Base-by-base conservation (phyloP, 2,329 filamentous ascomycete species). In the Talaromyces sp. region DNA sequence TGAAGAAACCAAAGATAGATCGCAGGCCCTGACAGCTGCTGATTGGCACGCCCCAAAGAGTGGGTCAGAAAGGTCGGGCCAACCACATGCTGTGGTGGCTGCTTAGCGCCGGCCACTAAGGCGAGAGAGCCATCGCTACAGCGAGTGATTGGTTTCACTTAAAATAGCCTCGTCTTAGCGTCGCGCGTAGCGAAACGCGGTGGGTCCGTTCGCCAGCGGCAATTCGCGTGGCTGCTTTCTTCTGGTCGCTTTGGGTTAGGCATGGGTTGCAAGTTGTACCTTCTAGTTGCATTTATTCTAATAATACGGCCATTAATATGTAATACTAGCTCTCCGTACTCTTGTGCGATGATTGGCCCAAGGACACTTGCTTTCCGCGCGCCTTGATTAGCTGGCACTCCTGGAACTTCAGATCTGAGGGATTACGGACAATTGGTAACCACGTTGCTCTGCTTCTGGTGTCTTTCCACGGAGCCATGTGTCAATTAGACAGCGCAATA, bases 161-260 rank as follows among this genome's bases (percentile, higher is more conserved):
- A 52, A 52, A 52, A 52, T 52, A 52, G 49, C 49, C 49, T 52
- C 49, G 24, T 52, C 13, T 17, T 13, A 38, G 56, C 26, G 10
- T 49, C 57, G 55, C 59, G 55, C 55, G 49, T 57, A 61, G 55
- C 55, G 59, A 61, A 61, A 58, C 59, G 29, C 5, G 19, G 43
- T 46, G 43, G 43, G 19, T 24, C 19, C 21, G n/a, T 13, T 13
- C 2, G 9, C 43, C 7, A 21, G 43, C 43, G 21, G 21, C 43
- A 19, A 24, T 1, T 46, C 46, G 51, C 43, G 27, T 8, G 35
- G 13, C 24, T 31, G 19, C n/a, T 51, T 51, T 57, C 55, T 57
- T 57, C 55, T 38, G 55, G 55, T 29, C 49, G 21, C 21, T 21
- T 46, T 24, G n/a, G 43, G 43, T 24, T 46, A 46, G 43, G 9